Base-by-base conservation (phyloP, 192 early-diverging fungal species). In the Umbelopsis vinacea region DNA sequence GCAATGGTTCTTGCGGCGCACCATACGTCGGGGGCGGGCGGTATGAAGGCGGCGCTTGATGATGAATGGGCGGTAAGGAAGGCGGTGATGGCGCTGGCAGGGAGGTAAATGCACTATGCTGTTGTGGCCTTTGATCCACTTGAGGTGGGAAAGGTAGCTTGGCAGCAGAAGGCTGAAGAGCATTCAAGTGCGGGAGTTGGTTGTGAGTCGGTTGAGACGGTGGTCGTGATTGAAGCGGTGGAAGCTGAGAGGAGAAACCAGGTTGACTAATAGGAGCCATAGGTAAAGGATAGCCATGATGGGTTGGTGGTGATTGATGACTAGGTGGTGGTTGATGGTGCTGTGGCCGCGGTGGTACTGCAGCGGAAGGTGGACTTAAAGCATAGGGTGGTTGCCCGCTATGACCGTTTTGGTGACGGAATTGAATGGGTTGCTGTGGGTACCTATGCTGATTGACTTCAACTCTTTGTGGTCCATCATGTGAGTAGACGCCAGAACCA, bases 221-320 rank as follows among this genome's bases (percentile, higher is more conserved):
- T 63, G 57, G 57, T 17, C 33, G 57, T 17, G 57, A 35, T 63
- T 63, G 57, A 11, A 63, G 57, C 35, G 57, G 57, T 35, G 57
- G 57, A 35, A 63, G 57, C 15, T 63, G 57, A 7, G 57, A 29
- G 7, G 57, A 37, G 26, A 35, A 38, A 37, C 29, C 26, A 11
- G 57, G 33, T 15, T 12, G 26, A 19, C 57, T 63, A 29, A 35
- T 37, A 19, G 57, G 33, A 17, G 33, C 33, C 17, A 19, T 29
- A 17, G 57, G 57, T 17, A 63, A 37, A 10, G 35, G 17, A 19
- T 63, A 63, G 5, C 57, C 57, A 57, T 57, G 54, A 33, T 24
- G 1, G 14, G 7, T 24, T 12, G 24, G 24, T 24, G 23, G 52
- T 29, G 29, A 29, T 52, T 22, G 52, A 19, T n/a, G 52, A 21